Base-by-base conservation (phyloP, 106 monocot species). In the Allium cepa region DNA sequence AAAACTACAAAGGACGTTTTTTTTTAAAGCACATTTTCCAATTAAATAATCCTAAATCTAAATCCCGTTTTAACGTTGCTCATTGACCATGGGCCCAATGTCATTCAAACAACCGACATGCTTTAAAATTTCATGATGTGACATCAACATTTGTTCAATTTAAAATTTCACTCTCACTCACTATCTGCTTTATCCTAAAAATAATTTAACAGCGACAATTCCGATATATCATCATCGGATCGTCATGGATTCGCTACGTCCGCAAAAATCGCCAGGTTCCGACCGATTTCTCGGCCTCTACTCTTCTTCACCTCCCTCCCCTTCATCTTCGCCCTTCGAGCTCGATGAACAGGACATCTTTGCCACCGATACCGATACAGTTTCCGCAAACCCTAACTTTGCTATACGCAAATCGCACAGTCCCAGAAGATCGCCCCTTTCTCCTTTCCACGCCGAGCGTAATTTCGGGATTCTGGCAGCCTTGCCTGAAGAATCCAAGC, bases 331-430 rank as follows among this genome's bases (percentile, higher is more conserved):
- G 61, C 78, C 60, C 52, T 83, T 68, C 50, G 91, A 91, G 59
- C 79, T 91, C 62, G 63, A 87, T 64, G 91, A 91, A 79, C 81
- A 79, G 53, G 91, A 91, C 7, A 74, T 91, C 22, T 77, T 91
- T 67, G 81, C 74, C 69, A 72, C 83, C 26, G 74, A 64, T 3
- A 16, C 74, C n/a, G 79, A 56, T 22, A 14, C 68, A 36, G 75
- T 50, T 50, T 27, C 11, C 51, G 7, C 82, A 3, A 66, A 26
- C 51, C 66, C 66, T 66, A 55, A n/a, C 58, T 36, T 27, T 13
- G 48, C 11, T 36, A 12, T 74, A n/a, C 7, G 59, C 12, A n/a
- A 15, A 46, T 26, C 46, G 53, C 65, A 2, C 22, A 69, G 46
- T 55, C n/a, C 70, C 14, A 50, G 26, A 56, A 46, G 49, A 27